Conservation (phyloP, 805 yeast genomes). For the Phaffomyces antillensis region DNA sequence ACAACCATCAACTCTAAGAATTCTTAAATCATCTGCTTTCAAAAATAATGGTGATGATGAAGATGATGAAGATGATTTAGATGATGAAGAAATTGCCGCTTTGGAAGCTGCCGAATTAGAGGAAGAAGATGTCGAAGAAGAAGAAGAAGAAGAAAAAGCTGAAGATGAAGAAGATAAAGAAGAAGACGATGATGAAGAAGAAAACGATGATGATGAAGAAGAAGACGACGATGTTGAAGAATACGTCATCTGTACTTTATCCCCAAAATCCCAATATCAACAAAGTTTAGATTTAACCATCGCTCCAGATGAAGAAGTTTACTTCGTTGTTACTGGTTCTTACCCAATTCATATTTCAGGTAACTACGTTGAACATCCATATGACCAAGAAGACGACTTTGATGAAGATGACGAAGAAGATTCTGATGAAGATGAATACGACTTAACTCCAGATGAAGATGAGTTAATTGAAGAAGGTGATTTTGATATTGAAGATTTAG, state of each 20-base stretch:
- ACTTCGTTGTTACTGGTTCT: constrained; percentile 93
- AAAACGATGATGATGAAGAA: constrained; percentile 35
- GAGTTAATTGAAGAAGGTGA: constrained; percentile 41
- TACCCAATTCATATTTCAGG: constrained; percentile 90
- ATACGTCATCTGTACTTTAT: constrained; percentile 79
- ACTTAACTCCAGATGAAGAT: constrained; percentile 72
- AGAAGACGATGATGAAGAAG: constrained; percentile 30
- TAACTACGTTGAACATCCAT: constrained; percentile 95
- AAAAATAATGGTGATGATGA: constrained; percentile 25
- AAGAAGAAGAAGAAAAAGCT: constrained; percentile 44
- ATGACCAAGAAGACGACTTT: constrained; percentile 52
- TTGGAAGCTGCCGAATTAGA: constrained; percentile 21
- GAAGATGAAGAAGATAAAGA: constrained; percentile 43
- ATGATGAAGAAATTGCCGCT: constrained; percentile 31
- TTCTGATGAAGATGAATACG: constrained; percentile 39
- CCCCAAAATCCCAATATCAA: constrained; percentile 80
- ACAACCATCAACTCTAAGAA: constrained; percentile 84
- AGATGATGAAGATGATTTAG: constrained; percentile 35
- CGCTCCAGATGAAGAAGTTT: constrained; percentile 88
- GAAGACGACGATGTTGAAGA: constrained; percentile 72
- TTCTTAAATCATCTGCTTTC: constrained; percentile 57
- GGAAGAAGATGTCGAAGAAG: constrained; percentile 35
- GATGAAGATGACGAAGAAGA: constrained; percentile 36
- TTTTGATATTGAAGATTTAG: constrained; percentile 39
- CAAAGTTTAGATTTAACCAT: constrained; percentile 88